A percentile compares a stretch with the other conserved stretches of the same genome.
These are phyloP conservation scores for Camelina sativa DNA, from an alignment of 345 rosid genomes.

Conservation along the genomic window DNA sequence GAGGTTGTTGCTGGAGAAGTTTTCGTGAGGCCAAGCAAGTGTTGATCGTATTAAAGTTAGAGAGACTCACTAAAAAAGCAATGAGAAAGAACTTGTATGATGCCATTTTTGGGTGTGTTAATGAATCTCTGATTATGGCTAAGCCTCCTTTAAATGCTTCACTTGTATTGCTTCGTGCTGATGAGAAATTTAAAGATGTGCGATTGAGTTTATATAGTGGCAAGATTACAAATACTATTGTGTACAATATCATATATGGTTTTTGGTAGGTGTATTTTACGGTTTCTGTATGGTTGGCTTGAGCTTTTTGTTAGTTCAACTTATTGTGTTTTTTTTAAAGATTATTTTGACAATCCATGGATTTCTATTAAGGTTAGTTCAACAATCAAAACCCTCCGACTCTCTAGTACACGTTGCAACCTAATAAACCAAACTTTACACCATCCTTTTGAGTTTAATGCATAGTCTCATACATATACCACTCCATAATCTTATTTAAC, in stretches of 20 bases:
- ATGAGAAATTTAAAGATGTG: conserved; percentile 6
- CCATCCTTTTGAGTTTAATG: not conserved
- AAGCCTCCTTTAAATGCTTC: conserved; percentile 12
- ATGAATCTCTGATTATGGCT: conserved; percentile 9
- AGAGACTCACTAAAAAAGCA: conserved; percentile 32
- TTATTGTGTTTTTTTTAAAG: not conserved
- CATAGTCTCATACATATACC: not conserved
- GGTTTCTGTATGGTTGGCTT: conserved; percentile 14
- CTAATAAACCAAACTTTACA: not conserved
- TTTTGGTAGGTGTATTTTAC: conserved; percentile 23
- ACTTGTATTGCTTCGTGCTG: conserved; percentile 9
- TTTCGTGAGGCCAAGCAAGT: conserved; percentile 32
- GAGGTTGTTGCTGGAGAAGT: conserved; percentile 43
- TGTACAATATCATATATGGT: not conserved
- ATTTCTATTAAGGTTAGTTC: conserved; percentile 26
- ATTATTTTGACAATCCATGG: conserved; percentile 21
- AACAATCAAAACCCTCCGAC: conserved; percentile 17
- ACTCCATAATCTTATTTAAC: not conserved
- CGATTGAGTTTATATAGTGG: conserved; percentile 38
- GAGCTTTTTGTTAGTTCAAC: conserved; percentile 39
- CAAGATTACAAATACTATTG: conserved; percentile 2
- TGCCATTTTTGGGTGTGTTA: conserved; percentile 28
- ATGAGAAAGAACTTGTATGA: conserved; percentile 36
- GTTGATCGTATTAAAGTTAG: conserved; percentile 26
- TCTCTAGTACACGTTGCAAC: not conserved